Base-by-base conservation (phyloP, 1,284 basidiomycete species). In the Violaceomyces palustris region DNA sequence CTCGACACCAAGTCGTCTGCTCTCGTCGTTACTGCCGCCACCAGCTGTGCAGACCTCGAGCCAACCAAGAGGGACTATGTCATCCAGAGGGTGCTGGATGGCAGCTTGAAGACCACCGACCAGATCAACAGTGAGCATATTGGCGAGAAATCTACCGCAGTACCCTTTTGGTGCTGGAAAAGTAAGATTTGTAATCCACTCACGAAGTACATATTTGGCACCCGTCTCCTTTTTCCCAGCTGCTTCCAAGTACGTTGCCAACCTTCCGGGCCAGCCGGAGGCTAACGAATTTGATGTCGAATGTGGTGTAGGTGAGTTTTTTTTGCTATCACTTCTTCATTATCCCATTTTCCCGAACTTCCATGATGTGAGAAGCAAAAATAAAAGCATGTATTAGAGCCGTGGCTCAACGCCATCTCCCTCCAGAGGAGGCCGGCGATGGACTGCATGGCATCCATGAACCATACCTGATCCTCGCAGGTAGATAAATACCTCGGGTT, bases 281-380 rank as follows among this genome's bases (percentile, higher is more conserved):
- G 79, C 82, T n/a, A 75, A 69, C 10, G 82, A 83, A 35, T 96
- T 97, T 66, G 81, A 93, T 67, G 78, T 80, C 56, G 79, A 82
- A 15, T 89, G 88, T 68, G 93, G 93, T 61, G 85, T 97, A 44
- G 92, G 91, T 91, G 63, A 66, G 87, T 78, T 12, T 23, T n/a
- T n/a, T n/a, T n/a, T n/a, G n/a, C n/a, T n/a, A n/a, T n/a, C n/a
- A n/a, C n/a, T n/a, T n/a, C n/a, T n/a, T n/a, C n/a, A n/a, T n/a
- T n/a, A n/a, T n/a, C n/a, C n/a, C n/a, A n/a, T n/a, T n/a, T n/a
- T n/a, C n/a, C n/a, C n/a, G n/a, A n/a, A n/a, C 29, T 36, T 21
- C 28, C 28, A 51, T 23, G 61, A 64, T 59, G 61, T 55, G 45
- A 62, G 40, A 37, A n/a, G 44, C 47, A 42, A 56, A 37, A 56